Evolutionary conservation across 805 yeast species (phyloP), one percentile per base, ranked within the genome.

Genomic region (Blastobotrys muscicola): DNA sequence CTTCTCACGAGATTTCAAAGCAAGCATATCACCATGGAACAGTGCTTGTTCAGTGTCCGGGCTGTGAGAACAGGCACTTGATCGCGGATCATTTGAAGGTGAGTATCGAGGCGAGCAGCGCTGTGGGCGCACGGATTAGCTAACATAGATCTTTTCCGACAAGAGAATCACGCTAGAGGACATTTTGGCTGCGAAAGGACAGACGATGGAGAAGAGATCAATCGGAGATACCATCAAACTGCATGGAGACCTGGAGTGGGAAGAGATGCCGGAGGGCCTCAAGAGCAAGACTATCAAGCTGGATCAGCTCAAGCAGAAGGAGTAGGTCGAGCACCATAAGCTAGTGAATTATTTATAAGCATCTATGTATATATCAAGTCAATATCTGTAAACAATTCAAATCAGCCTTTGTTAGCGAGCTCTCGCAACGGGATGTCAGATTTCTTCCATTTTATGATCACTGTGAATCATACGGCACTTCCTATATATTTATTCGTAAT

Each of bases 1-100:
- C 96, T 0, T 78, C 87, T 3, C 97, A 90, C 57, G 73, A 81
- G n/a, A 82, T 90, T 57, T 82, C 95, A 4, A 89, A 89, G 52
- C 97, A 90, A 63, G 89, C 96, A 0, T 90, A 90, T 59, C 76
- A 81, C 10, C 67, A 70, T 8, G 97, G 97, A 1, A 80, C 95
- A 0, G 95, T 90, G 2, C 65, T 86, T 41, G 82, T 90, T 16
- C 86, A 85, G 56, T 90, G 97, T 59, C 97, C 97, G 0, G 84
- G 87, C 11, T 90, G 97, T 61, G 72, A 81, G 50, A 80, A 76
- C 56, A 75, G 96, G 50, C 97, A 90, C 59, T 66, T 90, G 57
- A 89, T 90, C 34, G 95, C 97, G 0, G 97, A 90, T 59, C 89
- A 82, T 57, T 64, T 82, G 46, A 80, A 77, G 57, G 71, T 67